Evolutionary conservation across 164 flowering plant species (phyloP), one percentile per base, ranked within the genome.

Genomic region (Malania oleifera): DNA sequence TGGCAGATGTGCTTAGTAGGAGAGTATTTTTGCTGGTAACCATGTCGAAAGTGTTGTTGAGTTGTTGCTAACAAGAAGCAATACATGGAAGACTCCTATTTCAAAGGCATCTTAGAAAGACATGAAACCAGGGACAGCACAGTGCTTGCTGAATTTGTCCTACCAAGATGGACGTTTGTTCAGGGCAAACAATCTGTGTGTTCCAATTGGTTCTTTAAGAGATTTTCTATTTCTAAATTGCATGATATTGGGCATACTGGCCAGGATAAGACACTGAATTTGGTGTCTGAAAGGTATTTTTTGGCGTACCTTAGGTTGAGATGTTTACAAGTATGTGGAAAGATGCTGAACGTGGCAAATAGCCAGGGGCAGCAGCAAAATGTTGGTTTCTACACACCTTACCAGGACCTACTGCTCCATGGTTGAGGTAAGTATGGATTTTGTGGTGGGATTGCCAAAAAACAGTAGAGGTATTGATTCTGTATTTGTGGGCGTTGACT

Each of bases 341-440:
- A 48, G 15, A 24, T 61, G 64, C 18, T 18, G 7, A 9, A 28
- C 24, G 7, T 61, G 64, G 14, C 34, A 50, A 12, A 22, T 22
- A 7, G 34, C 35, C 4, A 61, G 51, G 44, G 49, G 35, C 7
- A 49, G 3, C 0, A 7, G 7, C 56, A 49, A 24, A 52, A 61
- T 25, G 24, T 31, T 2, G 37, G 64, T 13, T 19, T 61, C n/a
- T n/a, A n/a, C 22, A 38, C 25, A 3, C 57, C 8, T 31, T 61
- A 5, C 64, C 22, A 6, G 19, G 26, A n/a, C 47, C 38, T 9
- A 12, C 23, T 3, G 37, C 24, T 37, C 4, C 14, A 11, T 61
- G 46, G 47, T 9, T 2, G 64, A 61, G 18, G n/a, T 61, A 6
- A 14, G 24, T 24, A 61, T 61, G 56, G 56, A 61, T 15, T 52